These are phyloP conservation scores for Pseudohyphozyma bogoriensis DNA, from an alignment of 768 basidiomycete genomes.

Conservation along the genomic window DNA sequence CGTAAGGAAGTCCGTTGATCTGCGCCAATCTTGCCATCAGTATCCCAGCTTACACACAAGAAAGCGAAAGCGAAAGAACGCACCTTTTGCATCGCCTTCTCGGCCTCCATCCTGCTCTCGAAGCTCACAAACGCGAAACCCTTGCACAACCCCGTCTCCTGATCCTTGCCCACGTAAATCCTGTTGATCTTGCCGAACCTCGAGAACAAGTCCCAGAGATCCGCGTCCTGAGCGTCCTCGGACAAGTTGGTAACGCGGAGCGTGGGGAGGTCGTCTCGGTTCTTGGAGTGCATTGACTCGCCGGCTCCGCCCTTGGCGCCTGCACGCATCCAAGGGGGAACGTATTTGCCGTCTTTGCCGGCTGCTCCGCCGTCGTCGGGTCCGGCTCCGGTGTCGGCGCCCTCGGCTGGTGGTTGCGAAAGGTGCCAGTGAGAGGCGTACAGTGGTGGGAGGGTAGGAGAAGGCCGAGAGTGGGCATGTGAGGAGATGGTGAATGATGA, in stretches of 20 bases:
- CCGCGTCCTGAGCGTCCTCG: constrained; percentile 87
- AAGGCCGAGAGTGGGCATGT: no score
- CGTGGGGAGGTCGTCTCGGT: constrained; percentile 85
- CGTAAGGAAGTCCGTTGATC: constrained; percentile 31
- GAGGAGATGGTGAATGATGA: no score
- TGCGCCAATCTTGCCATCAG: no score
- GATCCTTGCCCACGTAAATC: constrained; percentile 88
- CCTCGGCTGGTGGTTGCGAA: constrained; percentile 5
- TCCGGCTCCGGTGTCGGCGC: not conserved
- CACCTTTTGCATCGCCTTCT: constrained; percentile 85
- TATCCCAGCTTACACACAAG: constrained; percentile 53
- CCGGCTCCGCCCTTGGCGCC: constrained; percentile 54
- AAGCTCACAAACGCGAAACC: constrained; percentile 97
- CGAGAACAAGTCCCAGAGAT: constrained; percentile 82
- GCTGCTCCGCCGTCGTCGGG: constrained; percentile 1
- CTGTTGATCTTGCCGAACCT: constrained; percentile 55
- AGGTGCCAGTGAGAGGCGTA: not conserved
- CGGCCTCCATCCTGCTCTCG: constrained; percentile 66
- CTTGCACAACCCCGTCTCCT: constrained; percentile 88
- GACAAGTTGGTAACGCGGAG: constrained; percentile 94
- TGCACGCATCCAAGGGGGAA: constrained; percentile 82
- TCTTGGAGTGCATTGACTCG: constrained; percentile 61
- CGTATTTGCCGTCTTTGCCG: constrained; percentile 64
- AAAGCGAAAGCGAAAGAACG: no score
- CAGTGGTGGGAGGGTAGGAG: not conserved